Base-by-base conservation (phyloP, 345 rosid genomes). In the Luvunga scandens region DNA sequence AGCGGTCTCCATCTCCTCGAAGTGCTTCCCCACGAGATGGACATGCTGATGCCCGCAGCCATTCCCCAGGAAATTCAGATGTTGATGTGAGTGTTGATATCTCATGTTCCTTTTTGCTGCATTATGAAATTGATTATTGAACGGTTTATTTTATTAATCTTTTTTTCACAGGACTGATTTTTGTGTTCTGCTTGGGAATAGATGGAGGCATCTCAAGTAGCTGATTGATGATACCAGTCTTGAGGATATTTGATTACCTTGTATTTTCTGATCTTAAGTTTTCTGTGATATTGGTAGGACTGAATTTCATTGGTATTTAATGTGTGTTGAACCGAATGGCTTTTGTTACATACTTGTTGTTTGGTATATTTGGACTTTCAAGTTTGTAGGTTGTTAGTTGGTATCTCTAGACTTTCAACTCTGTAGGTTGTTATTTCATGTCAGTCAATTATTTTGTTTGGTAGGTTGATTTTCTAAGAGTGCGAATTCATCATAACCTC, bases 91-190 rank as follows among this genome's bases (percentile, higher is more conserved):
- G 88, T 79, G 53, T 65, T 71, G 18, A 13, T 71, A 4, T 55
- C 62, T 55, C n/a, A 62, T 70, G 72, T 69, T 28, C 36, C 13
- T 4, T 68, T 36, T 22, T 36, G n/a, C 57, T 55, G 39, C 16
- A 75, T 65, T 55, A 22, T 66, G 67, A n/a, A 25, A 10, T 55
- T 61, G 70, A 73, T 74, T 77, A 2, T 73, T 83, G 77, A 63
- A 50, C 24, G 9, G 39, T 68, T 19, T 73, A 38, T 72, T 64
- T 86, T 38, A 65, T 59, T 33, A 14, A 62, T 72, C 64, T 67
- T 34, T 50, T 3, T 61, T 75, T 63, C 85, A 90, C 77, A 92
- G 97, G 97, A 88, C 70, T 92, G 83, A 92, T 57, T 39, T 69
- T 48, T 77, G 72, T 72, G 24, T 22, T 63, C 9, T 60, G 27